Conservation (phyloP, 2,329 filamentous ascomycete genomes). For the Stemphylium beticola region DNA sequence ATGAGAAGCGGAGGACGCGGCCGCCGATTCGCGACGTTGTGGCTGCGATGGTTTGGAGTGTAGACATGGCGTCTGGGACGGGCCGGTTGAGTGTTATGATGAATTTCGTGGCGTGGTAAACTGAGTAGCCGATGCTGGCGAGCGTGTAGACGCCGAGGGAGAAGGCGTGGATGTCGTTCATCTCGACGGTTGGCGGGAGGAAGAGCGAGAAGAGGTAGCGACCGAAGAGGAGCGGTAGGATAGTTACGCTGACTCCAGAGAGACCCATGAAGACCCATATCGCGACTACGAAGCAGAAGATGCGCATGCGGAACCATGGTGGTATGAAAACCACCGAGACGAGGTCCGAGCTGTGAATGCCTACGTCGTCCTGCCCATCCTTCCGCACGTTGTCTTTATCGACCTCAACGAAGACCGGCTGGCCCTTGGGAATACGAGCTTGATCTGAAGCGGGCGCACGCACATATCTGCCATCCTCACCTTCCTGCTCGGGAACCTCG, state of each 20-base stretch:
- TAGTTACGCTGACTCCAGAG: slow-evolving; percentile 83
- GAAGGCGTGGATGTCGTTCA: slow-evolving; percentile 97
- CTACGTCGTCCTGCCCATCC: slow-evolving; percentile 60
- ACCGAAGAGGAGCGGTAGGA: slow-evolving; percentile 85
- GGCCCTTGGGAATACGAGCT: slow-evolving; percentile 88
- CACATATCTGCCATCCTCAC: slow-evolving; percentile 81
- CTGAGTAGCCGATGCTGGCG: slow-evolving; percentile 68
- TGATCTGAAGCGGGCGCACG: slow-evolving; percentile 94
- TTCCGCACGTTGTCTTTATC: slow-evolving; percentile 69
- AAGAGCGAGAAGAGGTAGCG: slow-evolving; percentile 76
- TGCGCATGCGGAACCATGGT: slow-evolving; percentile 78
- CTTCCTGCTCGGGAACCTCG: slow-evolving; percentile 80
- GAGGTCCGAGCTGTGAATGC: slow-evolving; percentile 53
- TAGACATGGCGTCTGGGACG: slow-evolving; percentile 38
- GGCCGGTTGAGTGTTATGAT: slow-evolving; percentile 32
- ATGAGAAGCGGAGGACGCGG: slow-evolving; percentile 64
- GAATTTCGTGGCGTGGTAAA: slow-evolving; percentile 58
- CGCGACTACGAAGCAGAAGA: slow-evolving; percentile 83
- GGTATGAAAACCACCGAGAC: slow-evolving; percentile 72
- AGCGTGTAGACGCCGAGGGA: slow-evolving; percentile 86
- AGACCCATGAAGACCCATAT: slow-evolving; percentile 94
- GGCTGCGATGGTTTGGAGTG: slow-evolving; percentile 33
- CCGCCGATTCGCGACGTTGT: slow-evolving; percentile 36
- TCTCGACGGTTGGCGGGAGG: slow-evolving; percentile 67
- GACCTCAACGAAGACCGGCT: slow-evolving; percentile 79